A percentile compares a stretch with the other conserved stretches of the same genome.
phyloP scores from a whole-genome alignment of 1,284 basidiomycete genomes.

The Stereum hirsutum region DNA sequence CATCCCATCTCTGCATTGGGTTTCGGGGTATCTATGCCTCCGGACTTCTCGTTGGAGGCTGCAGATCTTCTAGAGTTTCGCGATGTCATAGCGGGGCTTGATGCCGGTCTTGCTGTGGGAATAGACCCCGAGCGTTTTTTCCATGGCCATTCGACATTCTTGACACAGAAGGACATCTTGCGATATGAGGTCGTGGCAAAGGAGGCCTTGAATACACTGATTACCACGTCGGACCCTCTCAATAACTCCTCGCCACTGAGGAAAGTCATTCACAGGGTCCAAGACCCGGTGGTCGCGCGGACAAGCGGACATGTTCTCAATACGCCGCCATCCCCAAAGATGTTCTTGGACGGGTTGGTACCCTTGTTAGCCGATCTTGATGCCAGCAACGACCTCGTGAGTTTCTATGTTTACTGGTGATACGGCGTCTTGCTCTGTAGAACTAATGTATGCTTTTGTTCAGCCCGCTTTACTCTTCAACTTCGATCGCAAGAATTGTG shows the following conservation, averaged over 20 bases:
- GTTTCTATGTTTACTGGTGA: constrained; percentile 12
- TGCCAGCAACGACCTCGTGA: constrained; percentile 37
- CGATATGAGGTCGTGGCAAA: constrained; percentile 48
- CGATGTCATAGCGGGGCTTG: constrained; percentile 12
- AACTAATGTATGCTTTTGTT: not conserved
- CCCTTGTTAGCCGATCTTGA: constrained; percentile 47
- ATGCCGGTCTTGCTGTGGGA: constrained; percentile 18
- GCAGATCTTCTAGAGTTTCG: constrained; percentile 41
- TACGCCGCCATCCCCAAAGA: constrained; percentile 17
- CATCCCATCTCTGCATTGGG: constrained; percentile 52
- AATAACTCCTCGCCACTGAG: constrained; percentile 25
- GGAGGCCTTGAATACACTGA: constrained; percentile 27
- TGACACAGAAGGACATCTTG: constrained; percentile 51
- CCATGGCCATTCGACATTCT: constrained; percentile 19
- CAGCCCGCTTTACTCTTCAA: constrained; percentile 61
- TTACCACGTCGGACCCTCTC: constrained; percentile 28
- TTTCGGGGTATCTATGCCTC: constrained; percentile 42
- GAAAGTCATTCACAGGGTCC: constrained; percentile 30
- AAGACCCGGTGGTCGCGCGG: constrained; percentile 25
- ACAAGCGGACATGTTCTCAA: constrained; percentile 18
- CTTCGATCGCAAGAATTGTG: constrained; percentile 53
- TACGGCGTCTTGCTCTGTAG: constrained; percentile 6
- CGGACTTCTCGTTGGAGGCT: constrained; percentile 55
- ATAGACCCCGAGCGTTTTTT: constrained; percentile 43
- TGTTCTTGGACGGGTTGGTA: constrained; percentile 35